Conservation (phyloP, 495 filamentous ascomycete species). For the Articulospora tetracladia region DNA sequence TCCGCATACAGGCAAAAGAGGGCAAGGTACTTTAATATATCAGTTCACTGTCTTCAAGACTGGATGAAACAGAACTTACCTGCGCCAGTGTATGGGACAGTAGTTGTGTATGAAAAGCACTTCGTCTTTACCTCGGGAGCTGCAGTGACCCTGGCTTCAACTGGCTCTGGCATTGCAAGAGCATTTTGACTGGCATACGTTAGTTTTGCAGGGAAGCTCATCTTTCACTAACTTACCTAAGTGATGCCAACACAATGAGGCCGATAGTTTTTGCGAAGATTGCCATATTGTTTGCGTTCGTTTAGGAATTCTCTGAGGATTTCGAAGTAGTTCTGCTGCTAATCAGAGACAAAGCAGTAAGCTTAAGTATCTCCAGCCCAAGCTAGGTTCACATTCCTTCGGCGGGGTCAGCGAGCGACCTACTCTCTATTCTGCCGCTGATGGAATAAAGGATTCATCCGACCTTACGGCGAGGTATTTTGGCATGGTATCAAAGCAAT, state of each 20-base stretch:
- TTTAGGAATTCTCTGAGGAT: not conserved
- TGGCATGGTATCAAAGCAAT: not conserved
- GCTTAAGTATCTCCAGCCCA: not conserved
- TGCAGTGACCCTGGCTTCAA: not conserved
- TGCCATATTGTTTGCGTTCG: constrained; percentile 1
- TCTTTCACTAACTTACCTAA: constrained; percentile 5
- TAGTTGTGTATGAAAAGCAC: constrained; percentile 16
- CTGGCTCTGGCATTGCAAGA: constrained; percentile 5
- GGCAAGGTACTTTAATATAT: constrained; percentile 6
- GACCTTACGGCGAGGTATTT: not conserved
- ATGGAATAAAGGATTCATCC: constrained; percentile 2
- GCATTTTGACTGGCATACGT: not conserved
- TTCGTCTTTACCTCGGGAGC: not conserved
- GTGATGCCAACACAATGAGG: constrained; percentile 2
- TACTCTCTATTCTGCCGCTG: not conserved
- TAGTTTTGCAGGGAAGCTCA: not conserved
- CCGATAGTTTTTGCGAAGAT: not conserved
- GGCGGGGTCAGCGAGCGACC: not conserved
- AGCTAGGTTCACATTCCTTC: constrained; percentile 2
- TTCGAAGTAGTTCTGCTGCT: not conserved
- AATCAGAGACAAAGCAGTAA: not conserved
- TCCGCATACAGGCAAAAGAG: not conserved
- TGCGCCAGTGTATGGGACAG: constrained; percentile 12
- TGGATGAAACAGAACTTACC: not conserved
- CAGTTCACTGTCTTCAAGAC: not conserved